Evolutionary conservation across 176 grass and related monocot genomes (phyloP).

Genomic region (Alopecurus myosuroides): DNA sequence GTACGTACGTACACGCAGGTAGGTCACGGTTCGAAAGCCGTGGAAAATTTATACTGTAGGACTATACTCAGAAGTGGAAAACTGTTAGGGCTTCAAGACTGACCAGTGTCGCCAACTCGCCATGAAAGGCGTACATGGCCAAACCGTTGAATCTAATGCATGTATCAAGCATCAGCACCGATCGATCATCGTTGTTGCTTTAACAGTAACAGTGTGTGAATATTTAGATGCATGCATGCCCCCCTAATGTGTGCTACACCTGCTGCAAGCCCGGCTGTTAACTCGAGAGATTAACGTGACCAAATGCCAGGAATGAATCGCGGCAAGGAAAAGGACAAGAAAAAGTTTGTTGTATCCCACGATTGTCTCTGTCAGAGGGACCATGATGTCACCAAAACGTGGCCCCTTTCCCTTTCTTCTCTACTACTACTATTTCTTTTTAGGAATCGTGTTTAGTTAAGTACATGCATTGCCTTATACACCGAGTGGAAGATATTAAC

Average conservation of each 20-base stretch:
- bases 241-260: not conserved
- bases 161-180: not conserved
- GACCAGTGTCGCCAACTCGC: not conserved
- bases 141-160: not conserved
- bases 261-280: not conserved
- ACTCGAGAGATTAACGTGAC: not conserved
- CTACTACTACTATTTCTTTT: not conserved
- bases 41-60: not conserved
- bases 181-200: not conserved
- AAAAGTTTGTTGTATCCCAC: not conserved
- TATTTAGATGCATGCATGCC: not conserved
- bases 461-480: too few species aligned
- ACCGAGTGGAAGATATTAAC: too few species aligned
- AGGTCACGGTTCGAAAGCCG: not conserved
- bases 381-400: not conserved
- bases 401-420: not conserved
- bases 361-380: not conserved
- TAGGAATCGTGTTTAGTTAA: not conserved
- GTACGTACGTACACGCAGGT: not conserved
- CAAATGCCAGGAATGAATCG: not conserved
- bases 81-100: not conserved
- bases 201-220: not conserved
- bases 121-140: not conserved
- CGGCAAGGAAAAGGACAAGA: not conserved
- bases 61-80: not conserved